phyloP scores from a whole-genome alignment of 2,329 filamentous ascomycete species.

The Beauveria scarabaeidicola region DNA sequence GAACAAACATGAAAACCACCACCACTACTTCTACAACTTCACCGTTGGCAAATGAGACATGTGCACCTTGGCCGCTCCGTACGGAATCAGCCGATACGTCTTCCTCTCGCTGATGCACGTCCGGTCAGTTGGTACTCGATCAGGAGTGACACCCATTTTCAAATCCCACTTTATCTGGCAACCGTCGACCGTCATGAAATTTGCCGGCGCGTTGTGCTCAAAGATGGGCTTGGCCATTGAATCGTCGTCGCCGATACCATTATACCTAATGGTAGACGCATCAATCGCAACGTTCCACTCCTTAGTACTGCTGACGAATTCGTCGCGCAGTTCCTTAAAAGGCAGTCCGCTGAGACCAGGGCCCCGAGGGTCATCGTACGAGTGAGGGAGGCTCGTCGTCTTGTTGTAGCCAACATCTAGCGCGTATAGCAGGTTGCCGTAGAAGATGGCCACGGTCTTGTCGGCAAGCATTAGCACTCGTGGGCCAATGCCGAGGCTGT shows the following conservation, averaged over 20 bases:
- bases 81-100: conserved; percentile 32
- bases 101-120: conserved; percentile 21
- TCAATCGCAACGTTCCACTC: conserved; percentile 24
- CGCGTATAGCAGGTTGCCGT: conserved; percentile 35
- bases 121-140: conserved; percentile 15
- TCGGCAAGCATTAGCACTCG: conserved; percentile 19
- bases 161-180: conserved; percentile 30
- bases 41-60: conserved; percentile 24
- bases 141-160: conserved; percentile 23
- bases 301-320: conserved; percentile 24
- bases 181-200: conserved; percentile 27
- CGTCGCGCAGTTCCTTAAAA: conserved; percentile 21
- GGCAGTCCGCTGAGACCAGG: conserved; percentile 15
- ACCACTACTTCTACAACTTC: conserved; percentile 3
- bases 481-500: conserved; percentile 15
- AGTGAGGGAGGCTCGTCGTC: conserved; percentile 17
- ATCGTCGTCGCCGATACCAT: conserved; percentile 16
- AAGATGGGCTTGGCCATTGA: conserved; percentile 21
- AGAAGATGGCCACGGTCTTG: conserved; percentile 33
- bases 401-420: conserved; percentile 26
- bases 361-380: conserved; percentile 14
- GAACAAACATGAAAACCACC: not conserved
- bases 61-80: conserved; percentile 37
- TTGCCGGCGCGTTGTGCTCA: conserved; percentile 23
- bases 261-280: conserved; percentile 19